These are phyloP conservation scores for Spathaspora passalidarum DNA, from an alignment of 805 yeast genomes.

Conservation along the genomic window DNA sequence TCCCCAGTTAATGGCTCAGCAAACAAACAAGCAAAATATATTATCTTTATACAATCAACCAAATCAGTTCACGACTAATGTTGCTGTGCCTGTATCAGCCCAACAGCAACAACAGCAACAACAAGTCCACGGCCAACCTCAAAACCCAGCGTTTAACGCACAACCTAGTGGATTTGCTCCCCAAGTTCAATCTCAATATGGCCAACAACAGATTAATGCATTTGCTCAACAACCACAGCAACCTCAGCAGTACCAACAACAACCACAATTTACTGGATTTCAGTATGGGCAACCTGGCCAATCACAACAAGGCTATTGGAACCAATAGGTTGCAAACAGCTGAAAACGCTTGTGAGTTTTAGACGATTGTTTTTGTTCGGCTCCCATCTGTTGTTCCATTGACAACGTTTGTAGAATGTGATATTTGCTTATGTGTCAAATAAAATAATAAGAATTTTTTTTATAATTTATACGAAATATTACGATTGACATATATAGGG, in stretches of 20 bases:
- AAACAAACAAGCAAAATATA: constrained; percentile 37
- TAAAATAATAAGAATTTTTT: not conserved
- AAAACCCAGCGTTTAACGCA: constrained; percentile 5
- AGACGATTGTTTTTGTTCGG: not conserved
- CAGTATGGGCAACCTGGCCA: constrained; percentile 10
- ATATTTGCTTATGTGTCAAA: not conserved
- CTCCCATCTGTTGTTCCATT: not conserved
- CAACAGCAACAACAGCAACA: constrained; percentile 13
- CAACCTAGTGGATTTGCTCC: constrained; percentile 12
- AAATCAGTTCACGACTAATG: constrained; percentile 22
- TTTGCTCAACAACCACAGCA: constrained; percentile 2
- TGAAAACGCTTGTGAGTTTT: not conserved
- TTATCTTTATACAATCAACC: constrained; percentile 43
- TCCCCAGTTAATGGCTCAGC: constrained; percentile 34
- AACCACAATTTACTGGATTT: constrained; percentile 10
- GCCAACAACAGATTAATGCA: not conserved
- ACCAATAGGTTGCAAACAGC: not conserved
- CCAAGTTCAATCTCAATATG: constrained; percentile 10
- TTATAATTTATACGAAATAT: not conserved
- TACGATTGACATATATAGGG: not conserved
- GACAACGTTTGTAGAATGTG: not conserved
- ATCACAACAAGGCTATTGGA: constrained; percentile 6
- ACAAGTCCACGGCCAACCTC: constrained; percentile 12
- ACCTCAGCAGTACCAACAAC: constrained; percentile 6
- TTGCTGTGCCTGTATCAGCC: constrained; percentile 19